Base-by-base conservation (phyloP, 495 filamentous ascomycete species). In the Annulohypoxylon stygium region DNA sequence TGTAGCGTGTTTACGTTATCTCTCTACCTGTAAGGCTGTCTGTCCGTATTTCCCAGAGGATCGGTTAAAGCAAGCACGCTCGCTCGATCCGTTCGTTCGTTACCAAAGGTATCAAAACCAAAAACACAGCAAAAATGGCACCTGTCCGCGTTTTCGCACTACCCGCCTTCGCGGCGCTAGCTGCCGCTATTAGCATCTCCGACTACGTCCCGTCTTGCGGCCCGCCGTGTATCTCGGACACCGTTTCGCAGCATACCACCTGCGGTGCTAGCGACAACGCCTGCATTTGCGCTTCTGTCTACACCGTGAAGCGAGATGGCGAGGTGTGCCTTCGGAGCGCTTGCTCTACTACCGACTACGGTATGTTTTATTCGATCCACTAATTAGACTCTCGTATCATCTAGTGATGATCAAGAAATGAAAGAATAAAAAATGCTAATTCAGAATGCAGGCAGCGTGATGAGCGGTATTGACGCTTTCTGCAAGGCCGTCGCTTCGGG, bases 231-330 rank as follows among this genome's bases (percentile, higher is more conserved):
- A 83, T 87, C 71, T 61, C 43, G 54, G 34, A 66, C 4, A 75
- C 80, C 48, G 76, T 83, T 57, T 64, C 45, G 37, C 43, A 71
- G 45, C 65, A 78, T 60, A 82, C 82, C 34, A 76, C 67, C 41
- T 86, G 84, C 76, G 67, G 37, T 20, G 30, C 41, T 30, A 71
- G 66, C 61, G 84, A 86, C 78, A 80, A 78, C 71, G 48, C 71
- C 45, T 86, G 85, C 77, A 79, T 83, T 69, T 87, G 85, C 78
- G 59, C 58, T 54, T 37, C 76, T 23, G 70, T 75, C 30, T 79
- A 79, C 65, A 75, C 77, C 18, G 54, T 79, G 58, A 76, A 76
- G 71, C 77, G 77, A 2, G 75, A 79, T 47, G 77, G 77, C 41
- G 77, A 79, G 68, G 70, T 70, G 26, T 79, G 77, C 55, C 72